Evolutionary conservation across 805 yeast species (phyloP), one percentile per base, ranked within the genome.

Genomic region (Myxozyma geophila): DNA sequence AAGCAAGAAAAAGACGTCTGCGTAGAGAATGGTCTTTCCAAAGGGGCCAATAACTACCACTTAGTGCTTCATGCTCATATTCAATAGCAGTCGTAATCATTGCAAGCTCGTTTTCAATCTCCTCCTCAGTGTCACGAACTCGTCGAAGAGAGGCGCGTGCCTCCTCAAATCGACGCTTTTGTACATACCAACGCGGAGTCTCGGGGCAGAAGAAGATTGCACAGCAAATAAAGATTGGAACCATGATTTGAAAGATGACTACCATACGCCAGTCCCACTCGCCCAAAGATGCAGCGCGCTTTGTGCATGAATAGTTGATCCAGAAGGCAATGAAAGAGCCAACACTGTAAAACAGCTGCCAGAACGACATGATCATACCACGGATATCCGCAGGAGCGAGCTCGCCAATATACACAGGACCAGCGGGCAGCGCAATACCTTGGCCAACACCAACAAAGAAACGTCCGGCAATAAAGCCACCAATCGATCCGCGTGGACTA

Each of bases 381-480:
- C 74, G 66, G 37, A 71, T 67, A 39, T 65, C 63, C 7, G 72
- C 69, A 1, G 70, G 72, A 9, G 72, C 67, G 2, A 70, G 44
- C 50, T 71, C 74, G 23, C 72, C 70, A 23, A 66, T 71, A 59
- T 70, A 70, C 43, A 69, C 58, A 4, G 85, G 85, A 0, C 82
- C 82, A 62, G 82, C 72, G 69, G 79, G 78, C 0, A 85, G 78
- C 49, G 82, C 76, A 15, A 81, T 80, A 2, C 87, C 87, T 54
- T 82, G 81, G 35, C 85, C 85, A 7, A 84, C 55, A 7, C 87
- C 87, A 23, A 83, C 76, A 49, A 83, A 70, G 51, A 80, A 80
- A 67, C 87, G 77, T 12, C 87, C 87, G 1, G 83, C 82, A 63
- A 82, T 81, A 59, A 68, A 77, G 21, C 88, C 70, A 0, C 81